These are phyloP conservation scores for Monilinia vaccinii-corymbosi DNA, from an alignment of 2,329 filamentous ascomycete species.

Conservation along the genomic window DNA sequence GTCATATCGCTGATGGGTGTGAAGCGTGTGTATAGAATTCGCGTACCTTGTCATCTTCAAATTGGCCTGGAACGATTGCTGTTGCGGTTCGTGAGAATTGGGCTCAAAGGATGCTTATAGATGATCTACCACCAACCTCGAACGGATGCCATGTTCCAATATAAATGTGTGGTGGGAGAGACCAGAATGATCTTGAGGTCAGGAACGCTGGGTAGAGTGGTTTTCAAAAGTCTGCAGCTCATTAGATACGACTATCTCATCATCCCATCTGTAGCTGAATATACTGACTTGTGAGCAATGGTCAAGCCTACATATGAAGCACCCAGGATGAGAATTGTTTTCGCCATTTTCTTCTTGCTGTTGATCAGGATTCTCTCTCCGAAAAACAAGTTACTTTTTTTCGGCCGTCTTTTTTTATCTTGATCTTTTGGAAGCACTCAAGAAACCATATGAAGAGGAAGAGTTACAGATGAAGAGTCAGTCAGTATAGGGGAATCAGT, in stretches of 20 bases:
- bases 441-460: neutral
- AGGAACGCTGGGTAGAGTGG: constrained; percentile 28
- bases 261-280: no score
- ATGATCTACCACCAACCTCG: constrained; percentile 28
- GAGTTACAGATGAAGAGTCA: neutral
- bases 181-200: constrained; percentile 46
- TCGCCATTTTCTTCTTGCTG: constrained; percentile 17
- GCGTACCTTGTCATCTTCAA: constrained; percentile 33
- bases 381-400: neutral
- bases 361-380: neutral
- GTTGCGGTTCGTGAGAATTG: neutral
- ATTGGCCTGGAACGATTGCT: constrained; percentile 34
- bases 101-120: neutral
- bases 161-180: constrained; percentile 41
- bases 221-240: constrained; percentile 35
- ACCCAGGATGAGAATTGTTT: constrained; percentile 42
- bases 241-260: neutral
- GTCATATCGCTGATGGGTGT: neutral
- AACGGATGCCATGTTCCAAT: constrained; percentile 41
- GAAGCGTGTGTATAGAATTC: no score
- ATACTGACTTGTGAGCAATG: constrained; percentile 38
- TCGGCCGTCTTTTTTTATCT: neutral
- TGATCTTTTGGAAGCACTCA: neutral
- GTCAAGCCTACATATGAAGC: constrained; percentile 45
- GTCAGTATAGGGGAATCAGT: neutral